phyloP scores from a whole-genome alignment of 352 stramenopile species.

The Phytophthora ohioensis region DNA sequence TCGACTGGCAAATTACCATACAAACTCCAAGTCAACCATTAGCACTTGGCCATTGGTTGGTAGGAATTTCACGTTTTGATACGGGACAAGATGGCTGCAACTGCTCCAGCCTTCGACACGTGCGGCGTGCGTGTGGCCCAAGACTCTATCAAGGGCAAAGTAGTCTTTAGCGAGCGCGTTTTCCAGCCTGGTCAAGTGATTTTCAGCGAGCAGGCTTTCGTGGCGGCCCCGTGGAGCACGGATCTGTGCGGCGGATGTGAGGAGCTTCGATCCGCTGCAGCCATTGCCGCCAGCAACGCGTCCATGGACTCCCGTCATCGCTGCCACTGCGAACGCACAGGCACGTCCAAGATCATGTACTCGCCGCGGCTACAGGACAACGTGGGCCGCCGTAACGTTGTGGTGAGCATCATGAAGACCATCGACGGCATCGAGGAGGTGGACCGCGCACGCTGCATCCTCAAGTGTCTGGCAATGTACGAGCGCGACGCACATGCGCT shows the following conservation, averaged over 20 bases:
- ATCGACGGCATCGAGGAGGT: constrained; percentile 75
- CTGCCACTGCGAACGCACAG: constrained; percentile 51
- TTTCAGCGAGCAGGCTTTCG: constrained; percentile 81
- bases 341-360: constrained; percentile 50
- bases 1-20: constrained; percentile 28
- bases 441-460: constrained; percentile 73
- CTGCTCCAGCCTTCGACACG: constrained; percentile 54
- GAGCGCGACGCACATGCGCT: constrained; percentile 57
- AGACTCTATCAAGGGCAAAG: constrained; percentile 63
- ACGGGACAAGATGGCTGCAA: constrained; percentile 40
- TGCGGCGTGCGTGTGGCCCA: constrained; percentile 67
- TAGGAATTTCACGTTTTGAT: background rate
- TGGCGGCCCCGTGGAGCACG: constrained; percentile 74
- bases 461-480: constrained; percentile 74
- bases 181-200: constrained; percentile 75
- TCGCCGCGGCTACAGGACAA: constrained; percentile 51
- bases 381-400: constrained; percentile 51
- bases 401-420: constrained; percentile 63
- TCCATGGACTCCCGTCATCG: constrained; percentile 30
- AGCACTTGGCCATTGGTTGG: constrained; percentile 16
- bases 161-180: constrained; percentile 61
- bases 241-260: constrained; percentile 69
- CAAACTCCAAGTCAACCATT: constrained; percentile 25
- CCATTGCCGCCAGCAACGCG: constrained; percentile 20
- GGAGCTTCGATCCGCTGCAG: constrained; percentile 42